These are phyloP conservation scores for Fusarium ambrosium DNA, from an alignment of 2,329 filamentous ascomycete genomes.

Conservation along the genomic window DNA sequence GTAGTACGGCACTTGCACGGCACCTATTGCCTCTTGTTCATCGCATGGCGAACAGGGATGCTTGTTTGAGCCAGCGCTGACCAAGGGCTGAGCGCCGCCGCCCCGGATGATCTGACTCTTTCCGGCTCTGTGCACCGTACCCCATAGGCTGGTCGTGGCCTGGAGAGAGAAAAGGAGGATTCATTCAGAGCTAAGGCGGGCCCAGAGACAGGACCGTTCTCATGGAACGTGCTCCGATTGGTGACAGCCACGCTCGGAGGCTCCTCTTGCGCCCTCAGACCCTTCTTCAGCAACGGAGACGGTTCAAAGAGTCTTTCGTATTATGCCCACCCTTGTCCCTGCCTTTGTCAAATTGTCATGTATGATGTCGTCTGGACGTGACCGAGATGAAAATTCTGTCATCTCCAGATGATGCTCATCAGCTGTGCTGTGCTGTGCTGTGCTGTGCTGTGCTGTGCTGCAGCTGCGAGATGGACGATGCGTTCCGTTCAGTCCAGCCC, in stretches of 20 bases:
- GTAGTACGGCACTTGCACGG: constrained; percentile 36
- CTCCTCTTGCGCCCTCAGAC: constrained; percentile 32
- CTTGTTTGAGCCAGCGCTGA: constrained; percentile 23
- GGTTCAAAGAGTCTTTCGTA: constrained; percentile 32
- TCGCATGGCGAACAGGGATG: constrained; percentile 42
- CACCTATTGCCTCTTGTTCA: constrained; percentile 23
- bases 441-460: not conserved
- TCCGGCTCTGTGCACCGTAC: constrained; percentile 35
- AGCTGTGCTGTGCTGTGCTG: not conserved
- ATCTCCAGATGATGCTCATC: not conserved
- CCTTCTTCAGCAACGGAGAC: constrained; percentile 27
- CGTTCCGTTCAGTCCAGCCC: not conserved
- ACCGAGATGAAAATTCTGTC: constrained; percentile 6
- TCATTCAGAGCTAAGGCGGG: constrained; percentile 33
- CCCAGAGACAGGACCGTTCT: constrained; percentile 40
- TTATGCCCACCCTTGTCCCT: constrained; percentile 31
- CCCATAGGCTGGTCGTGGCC: constrained; percentile 12
- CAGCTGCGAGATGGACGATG: not conserved
- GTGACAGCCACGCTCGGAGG: constrained; percentile 16
- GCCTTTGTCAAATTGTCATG: constrained; percentile 24
- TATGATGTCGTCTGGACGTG: constrained; percentile 15
- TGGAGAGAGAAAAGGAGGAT: constrained; percentile 25
- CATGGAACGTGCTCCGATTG: constrained; percentile 47
- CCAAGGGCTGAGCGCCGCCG: constrained; percentile 17
- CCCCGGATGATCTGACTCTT: constrained; percentile 35